Evolutionary conservation across 164 flowering plant genomes (phyloP).

Genomic region (Macadamia tetraphylla): DNA sequence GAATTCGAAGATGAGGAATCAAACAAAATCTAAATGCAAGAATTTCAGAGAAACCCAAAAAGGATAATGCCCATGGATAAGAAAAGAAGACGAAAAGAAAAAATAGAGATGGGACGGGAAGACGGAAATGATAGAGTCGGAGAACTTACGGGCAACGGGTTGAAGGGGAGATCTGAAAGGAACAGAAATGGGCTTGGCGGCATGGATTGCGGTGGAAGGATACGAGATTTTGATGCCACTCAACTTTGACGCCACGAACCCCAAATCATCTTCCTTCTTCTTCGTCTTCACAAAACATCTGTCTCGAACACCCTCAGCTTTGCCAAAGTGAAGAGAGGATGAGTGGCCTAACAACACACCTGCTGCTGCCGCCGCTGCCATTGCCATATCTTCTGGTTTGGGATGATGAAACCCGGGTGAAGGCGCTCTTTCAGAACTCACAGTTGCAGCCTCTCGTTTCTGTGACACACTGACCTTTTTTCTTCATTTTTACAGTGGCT

Average conservation of each 20-base stretch:
- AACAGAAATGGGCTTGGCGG: slow-evolving; percentile 21
- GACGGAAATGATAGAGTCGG: slow-evolving; percentile 1
- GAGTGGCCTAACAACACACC: slow-evolving; percentile 19
- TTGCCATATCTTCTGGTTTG: too few relatives aligned
- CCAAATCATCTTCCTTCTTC: slow-evolving; percentile 26
- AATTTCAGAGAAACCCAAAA: slow-evolving; percentile 2
- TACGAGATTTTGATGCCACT: slow-evolving; percentile 47
- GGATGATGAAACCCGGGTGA: too few relatives aligned
- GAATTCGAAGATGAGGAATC: background rate
- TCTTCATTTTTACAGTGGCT: too few relatives aligned
- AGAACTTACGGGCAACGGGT: slow-evolving; percentile 42
- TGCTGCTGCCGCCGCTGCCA: background rate
- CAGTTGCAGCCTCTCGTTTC: too few relatives aligned
- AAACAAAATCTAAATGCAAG: background rate
- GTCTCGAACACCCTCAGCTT: background rate
- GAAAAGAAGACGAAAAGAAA: background rate
- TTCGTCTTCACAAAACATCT: slow-evolving; percentile 3
- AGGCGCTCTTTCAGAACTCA: too few relatives aligned
- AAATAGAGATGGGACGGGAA: background rate
- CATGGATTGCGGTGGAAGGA: background rate
- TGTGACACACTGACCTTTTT: too few relatives aligned
- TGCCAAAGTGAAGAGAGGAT: slow-evolving; percentile 11
- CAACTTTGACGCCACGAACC: slow-evolving; percentile 53
- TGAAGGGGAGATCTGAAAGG: slow-evolving; percentile 27
- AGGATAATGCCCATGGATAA: background rate